phyloP scores from a whole-genome alignment of 2,329 filamentous ascomycete genomes.

The Aureobasidium namibiae region DNA sequence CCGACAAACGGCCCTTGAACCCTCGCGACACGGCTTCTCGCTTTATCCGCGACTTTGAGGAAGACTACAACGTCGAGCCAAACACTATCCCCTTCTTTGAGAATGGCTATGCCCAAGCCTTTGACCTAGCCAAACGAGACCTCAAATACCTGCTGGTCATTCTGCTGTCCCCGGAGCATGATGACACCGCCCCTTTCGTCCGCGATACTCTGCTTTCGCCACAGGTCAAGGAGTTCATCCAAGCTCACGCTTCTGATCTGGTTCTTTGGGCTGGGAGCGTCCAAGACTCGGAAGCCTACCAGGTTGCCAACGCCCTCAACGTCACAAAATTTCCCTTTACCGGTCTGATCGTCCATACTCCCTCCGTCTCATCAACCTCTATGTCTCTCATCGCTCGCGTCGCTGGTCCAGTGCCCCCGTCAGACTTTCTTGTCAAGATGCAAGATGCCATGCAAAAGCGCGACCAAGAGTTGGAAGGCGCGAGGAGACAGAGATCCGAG shows the following conservation, averaged over 20 bases:
- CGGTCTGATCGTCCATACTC: constrained; percentile 78
- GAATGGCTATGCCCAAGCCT: constrained; percentile 81
- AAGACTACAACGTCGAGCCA: constrained; percentile 64
- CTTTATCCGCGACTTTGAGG: constrained; percentile 88
- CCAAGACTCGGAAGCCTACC: constrained; percentile 86
- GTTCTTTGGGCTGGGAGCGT: constrained; percentile 91
- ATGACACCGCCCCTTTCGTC: constrained; percentile 77
- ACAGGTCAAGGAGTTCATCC: constrained; percentile 66
- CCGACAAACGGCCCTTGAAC: constrained; percentile 61
- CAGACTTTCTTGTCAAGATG: constrained; percentile 68
- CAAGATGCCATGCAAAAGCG: constrained; percentile 66
- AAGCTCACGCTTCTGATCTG: constrained; percentile 67
- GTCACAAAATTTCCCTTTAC: constrained; percentile 92
- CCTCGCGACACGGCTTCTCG: constrained; percentile 81
- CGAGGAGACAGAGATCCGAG: constrained; percentile 67
- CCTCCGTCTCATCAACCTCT: constrained; percentile 69
- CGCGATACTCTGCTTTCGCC: constrained; percentile 71
- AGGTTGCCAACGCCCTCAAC: constrained; percentile 77
- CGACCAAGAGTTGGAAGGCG: constrained; percentile 63
- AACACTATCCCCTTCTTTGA: constrained; percentile 71
- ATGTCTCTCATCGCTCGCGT: constrained; percentile 86
- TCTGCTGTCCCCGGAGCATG: constrained; percentile 85
- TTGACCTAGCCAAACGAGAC: constrained; percentile 83
- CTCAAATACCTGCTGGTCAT: constrained; percentile 87
- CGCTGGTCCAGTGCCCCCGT: constrained; percentile 60